Evolutionary conservation across 1,284 basidiomycete species (phyloP), one percentile per base, ranked within the genome.

Genomic region (Rhodotorula sp.): DNA sequence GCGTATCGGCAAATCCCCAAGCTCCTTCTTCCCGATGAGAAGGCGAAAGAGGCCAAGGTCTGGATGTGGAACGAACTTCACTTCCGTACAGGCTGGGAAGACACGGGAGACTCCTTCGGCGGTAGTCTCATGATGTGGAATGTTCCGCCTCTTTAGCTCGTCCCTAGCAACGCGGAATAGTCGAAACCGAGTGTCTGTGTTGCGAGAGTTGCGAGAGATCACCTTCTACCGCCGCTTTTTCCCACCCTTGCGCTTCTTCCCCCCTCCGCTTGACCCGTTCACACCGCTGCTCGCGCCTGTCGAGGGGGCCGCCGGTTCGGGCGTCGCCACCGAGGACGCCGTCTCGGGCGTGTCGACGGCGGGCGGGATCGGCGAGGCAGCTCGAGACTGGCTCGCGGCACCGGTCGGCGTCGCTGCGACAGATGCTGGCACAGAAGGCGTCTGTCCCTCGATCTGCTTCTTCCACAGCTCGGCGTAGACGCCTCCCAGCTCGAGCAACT

Each of bases 381-480:
- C 50, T 26, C n/a, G n/a, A 51, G 26, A 51, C 22, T n/a, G 26
- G 9, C n/a, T 51, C n/a, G 50, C 50, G 24, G 50, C 50, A 8
- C 11, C 50, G n/a, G 22, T 48, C 22, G 61, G 53, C 22, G 61
- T 62, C 8, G 30, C 30, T 11, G 61, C 30, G 9, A 44, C 61
- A 3, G 61, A 62, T 4, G 52, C 40, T 9, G 44, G 30, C 30
- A 44, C 44, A 3, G 60, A 54, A 8, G 52, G 24, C 30, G 53
- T 58, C 26, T 70, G 63, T 7, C 61, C 64, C 18, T 70, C 64
- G 22, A 70, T 77, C 64, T 77, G 76, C 57, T 76, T 76, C 47
- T 68, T 58, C 76, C 76, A 77, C 13, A 77, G 54, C n/a, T 73
- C 73, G 63, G 70, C 34, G 7, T 7, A 13, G 0, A 76, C 76